A percentile compares a stretch with the other conserved stretches of the same genome.
Conservation (phyloP, 345 rosid genomes). For the Melaleuca alternifolia region DNA sequence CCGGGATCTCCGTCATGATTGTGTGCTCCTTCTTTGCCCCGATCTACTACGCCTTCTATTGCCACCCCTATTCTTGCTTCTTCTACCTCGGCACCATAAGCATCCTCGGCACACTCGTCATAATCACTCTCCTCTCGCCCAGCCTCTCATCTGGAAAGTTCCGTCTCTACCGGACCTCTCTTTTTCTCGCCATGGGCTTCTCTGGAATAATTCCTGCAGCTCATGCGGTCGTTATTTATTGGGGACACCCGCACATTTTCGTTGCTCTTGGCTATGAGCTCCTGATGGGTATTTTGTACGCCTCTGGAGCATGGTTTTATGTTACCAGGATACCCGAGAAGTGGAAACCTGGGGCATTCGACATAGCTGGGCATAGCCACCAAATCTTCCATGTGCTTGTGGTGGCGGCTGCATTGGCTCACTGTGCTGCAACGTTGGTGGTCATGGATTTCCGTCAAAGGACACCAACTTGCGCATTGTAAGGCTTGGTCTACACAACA, state of each 20-base stretch:
- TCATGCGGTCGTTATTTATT: constrained; percentile 63
- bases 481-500: background rate
- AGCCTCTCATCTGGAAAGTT: constrained; percentile 45
- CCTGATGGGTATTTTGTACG: constrained; percentile 64
- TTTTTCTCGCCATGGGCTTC: constrained; percentile 89
- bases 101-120: constrained; percentile 52
- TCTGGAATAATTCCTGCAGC: constrained; percentile 71
- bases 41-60: constrained; percentile 70
- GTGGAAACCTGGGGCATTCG: constrained; percentile 96
- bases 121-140: constrained; percentile 73
- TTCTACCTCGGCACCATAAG: constrained; percentile 65
- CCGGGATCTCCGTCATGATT: constrained; percentile 90
- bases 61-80: constrained; percentile 51
- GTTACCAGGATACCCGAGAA: constrained; percentile 68
- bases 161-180: constrained; percentile 57
- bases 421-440: constrained; percentile 59
- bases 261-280: constrained; percentile 59
- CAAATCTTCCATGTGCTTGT: constrained; percentile 93
- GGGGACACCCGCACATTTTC: constrained; percentile 52
- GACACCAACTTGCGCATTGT: constrained; percentile 42
- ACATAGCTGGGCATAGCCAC: constrained; percentile 90
- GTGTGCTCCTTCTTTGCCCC: constrained; percentile 88
- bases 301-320: constrained; percentile 61
- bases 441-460: constrained; percentile 66
- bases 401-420: constrained; percentile 81